phyloP scores from a whole-genome alignment of 2,329 filamentous ascomycete genomes.

The Hypoxylon sp. region DNA sequence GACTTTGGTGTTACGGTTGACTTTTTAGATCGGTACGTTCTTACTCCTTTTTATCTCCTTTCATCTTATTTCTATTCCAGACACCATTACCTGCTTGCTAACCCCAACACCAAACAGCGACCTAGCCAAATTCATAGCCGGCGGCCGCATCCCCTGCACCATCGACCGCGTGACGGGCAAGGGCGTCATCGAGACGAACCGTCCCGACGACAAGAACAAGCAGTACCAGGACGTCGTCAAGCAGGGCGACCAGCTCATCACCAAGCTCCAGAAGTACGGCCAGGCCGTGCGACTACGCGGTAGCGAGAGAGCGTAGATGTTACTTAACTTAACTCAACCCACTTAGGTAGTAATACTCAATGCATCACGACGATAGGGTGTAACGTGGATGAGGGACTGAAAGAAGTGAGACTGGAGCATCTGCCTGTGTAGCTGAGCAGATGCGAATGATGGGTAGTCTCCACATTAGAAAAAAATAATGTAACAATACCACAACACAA shows the following conservation, averaged over 20 bases:
- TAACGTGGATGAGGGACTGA: too few species aligned
- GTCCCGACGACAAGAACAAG: conserved; percentile 99
- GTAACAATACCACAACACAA: too few species aligned
- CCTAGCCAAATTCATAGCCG: conserved; percentile 95
- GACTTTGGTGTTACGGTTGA: conserved; percentile 98
- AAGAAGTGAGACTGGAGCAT: too few species aligned
- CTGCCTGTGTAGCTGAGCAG: too few species aligned
- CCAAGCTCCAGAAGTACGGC: conserved; percentile 98
- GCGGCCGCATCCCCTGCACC: conserved; percentile 91
- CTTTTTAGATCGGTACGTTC: conserved; percentile 86
- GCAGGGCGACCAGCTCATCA: conserved; percentile 97
- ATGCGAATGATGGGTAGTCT: too few species aligned
- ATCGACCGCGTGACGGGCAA: conserved; percentile 97
- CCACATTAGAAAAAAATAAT: too few species aligned
- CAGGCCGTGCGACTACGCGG: conserved; percentile 93
- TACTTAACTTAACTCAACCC: too few species aligned
- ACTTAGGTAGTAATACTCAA: neutral
- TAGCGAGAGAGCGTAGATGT: conserved; percentile 83
- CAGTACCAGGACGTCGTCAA: conserved; percentile 98
- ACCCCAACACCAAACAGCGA: conserved; percentile 78
- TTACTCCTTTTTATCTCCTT: neutral
- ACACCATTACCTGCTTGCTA: neutral
- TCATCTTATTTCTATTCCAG: neutral
- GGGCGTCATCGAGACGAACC: conserved; percentile 97
- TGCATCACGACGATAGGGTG: too few species aligned